Base-by-base conservation (phyloP, 345 rosid species). In the Populus tremula region DNA sequence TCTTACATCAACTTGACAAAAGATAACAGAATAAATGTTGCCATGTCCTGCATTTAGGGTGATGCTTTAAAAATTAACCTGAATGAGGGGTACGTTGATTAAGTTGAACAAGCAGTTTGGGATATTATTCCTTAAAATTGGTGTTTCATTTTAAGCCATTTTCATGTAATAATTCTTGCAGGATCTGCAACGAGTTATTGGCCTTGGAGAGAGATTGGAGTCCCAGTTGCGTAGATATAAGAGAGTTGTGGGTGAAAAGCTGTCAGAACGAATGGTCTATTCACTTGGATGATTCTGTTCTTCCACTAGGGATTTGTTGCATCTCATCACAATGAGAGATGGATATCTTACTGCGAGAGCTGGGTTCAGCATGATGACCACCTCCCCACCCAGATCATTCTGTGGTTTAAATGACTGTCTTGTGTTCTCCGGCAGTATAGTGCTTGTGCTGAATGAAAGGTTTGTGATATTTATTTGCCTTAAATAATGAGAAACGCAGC, bases 261-360 rank as follows among this genome's bases (percentile, higher is more conserved):
- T 93, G 76, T 87, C 97, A 0, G 87, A 89, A 88, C 88, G 88
- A 76, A 91, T 90, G 87, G 90, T 89, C 23, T 89, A 90, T 86
- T 81, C 84, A 31, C 88, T 92, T 70, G 85, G 82, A 73, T 92
- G 81, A 86, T 75, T 29, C n/a, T 10, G 56, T 78, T 73, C 45
- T 62, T 17, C 23, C 10, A n/a, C 11, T 53, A 5, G 41, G 21
- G 70, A 41, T 10, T 25, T 50, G 56, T 17, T 16, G 20, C 56
- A 17, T 56, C 50, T 25, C 77, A 49, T 45, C 72, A 59, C 27
- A 43, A 17, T 20, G 36, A 14, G 67, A 49, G 13, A 41, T 29
- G n/a, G 6, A 20, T 18, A 27, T 56, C 21, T 29, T 29, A 47
- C 61, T 13, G 16, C 16, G 61, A 56, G 31, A 41, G 43, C n/a